A percentile compares a stretch with the other conserved stretches of the same genome.
These are phyloP conservation scores for Sesbania bispinosa DNA, from an alignment of 306 rosid genomes.

Conservation along the genomic window DNA sequence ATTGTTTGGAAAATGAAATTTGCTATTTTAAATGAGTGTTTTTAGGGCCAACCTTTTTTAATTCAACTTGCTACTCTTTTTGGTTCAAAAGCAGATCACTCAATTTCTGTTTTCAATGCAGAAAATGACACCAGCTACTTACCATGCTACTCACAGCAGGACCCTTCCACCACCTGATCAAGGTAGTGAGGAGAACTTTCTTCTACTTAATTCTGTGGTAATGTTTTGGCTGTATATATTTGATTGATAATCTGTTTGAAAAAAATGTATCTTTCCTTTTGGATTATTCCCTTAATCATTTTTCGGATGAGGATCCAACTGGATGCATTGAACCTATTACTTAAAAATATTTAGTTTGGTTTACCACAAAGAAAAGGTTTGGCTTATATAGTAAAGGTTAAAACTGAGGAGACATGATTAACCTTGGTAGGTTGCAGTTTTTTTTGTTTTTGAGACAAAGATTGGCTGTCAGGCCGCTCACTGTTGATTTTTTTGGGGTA, in stretches of 20 bases:
- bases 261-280: too few species aligned
- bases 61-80: neutral
- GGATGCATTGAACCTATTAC: too few species aligned
- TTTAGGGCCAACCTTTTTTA: neutral
- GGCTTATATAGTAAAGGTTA: neutral
- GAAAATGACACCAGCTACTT: slow-evolving; percentile 73
- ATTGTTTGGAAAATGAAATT: neutral
- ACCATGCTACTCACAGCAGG: slow-evolving; percentile 78
- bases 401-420: neutral
- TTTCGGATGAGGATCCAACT: too few species aligned
- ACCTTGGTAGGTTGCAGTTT: neutral
- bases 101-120: slow-evolving; percentile 32
- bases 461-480: slow-evolving; percentile 1
- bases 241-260: slow-evolving; percentile 26
- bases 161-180: slow-evolving; percentile 90
- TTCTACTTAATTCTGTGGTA: neutral
- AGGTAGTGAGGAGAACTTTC: slow-evolving; percentile 47
- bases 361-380: too few species aligned
- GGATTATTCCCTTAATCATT: too few species aligned
- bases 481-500: neutral
- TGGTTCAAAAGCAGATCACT: neutral
- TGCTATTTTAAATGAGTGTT: neutral
- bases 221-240: neutral
- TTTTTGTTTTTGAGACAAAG: slow-evolving; percentile 10
- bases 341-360: too few species aligned